Conservation (phyloP, 345 rosid genomes). For the Eucalyptus marginata region DNA sequence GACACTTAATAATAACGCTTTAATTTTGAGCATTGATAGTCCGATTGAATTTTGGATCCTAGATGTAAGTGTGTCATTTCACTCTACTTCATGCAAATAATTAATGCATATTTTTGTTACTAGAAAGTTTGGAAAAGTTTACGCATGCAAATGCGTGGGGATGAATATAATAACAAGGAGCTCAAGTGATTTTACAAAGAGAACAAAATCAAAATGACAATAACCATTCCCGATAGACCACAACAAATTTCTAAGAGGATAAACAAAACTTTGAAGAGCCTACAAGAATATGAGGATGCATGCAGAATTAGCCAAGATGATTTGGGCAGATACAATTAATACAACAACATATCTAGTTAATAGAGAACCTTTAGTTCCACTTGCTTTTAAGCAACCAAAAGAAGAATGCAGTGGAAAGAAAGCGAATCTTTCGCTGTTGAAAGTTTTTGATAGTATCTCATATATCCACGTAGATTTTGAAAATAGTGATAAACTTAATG, state of each 20-base stretch:
- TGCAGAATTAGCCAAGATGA: background rate
- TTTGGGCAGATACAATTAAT: background rate
- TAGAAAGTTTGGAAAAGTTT: too few relatives aligned
- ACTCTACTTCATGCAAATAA: too few relatives aligned
- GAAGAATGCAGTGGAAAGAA: background rate
- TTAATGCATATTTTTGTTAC: too few relatives aligned
- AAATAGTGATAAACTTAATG: background rate
- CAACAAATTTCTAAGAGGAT: background rate
- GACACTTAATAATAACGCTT: too few relatives aligned
- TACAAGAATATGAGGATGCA: background rate
- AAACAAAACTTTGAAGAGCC: background rate
- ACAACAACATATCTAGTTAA: fast-evolving
- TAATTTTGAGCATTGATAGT: too few relatives aligned
- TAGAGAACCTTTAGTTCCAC: background rate
- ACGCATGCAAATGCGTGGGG: too few relatives aligned
- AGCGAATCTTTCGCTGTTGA: fast-evolving
- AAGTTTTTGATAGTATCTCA: background rate
- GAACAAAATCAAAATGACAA: background rate
- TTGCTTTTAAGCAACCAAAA: background rate
- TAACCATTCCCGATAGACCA: background rate
- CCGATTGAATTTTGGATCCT: too few relatives aligned
- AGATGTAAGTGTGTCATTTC: too few relatives aligned
- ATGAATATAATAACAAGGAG: background rate
- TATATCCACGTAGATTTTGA: background rate
- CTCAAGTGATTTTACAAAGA: fast-evolving